Base-by-base conservation (phyloP, 176 grass and related monocot genomes). In the Carex myosuroides region DNA sequence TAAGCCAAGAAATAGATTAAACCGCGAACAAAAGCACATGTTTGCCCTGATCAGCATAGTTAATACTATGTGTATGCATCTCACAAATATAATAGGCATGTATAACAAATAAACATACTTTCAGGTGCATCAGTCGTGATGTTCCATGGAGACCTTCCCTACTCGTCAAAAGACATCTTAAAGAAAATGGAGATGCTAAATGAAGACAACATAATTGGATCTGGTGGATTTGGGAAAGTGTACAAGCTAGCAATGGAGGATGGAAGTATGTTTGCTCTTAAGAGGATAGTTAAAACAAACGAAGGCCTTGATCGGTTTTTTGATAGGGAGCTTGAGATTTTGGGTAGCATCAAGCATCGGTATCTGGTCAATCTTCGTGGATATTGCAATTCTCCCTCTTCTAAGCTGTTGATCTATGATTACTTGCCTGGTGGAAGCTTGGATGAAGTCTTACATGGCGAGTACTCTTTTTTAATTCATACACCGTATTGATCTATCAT, bases 191-290 rank as follows among this genome's bases (percentile, higher is more conserved):
- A 99, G 50, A 90, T 64, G 14, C 88, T 99, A 71, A 91, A 87
- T 84, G 93, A 95, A 72, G 86, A 89, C 87, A 88, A 86, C 80
- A 92, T 99, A 68, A 95, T 99, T 87, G 96, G 96, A 87, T 83
- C 80, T 77, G 96, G 96, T 24, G 96, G 96, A 64, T 99, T 99
- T 9, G 96, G 93, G 80, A 99, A 91, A 64, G 96, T 99, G 44
- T 99, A 99, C 86, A 99, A 92, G 89, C 91, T 99, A 37, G 82
- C 93, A 21, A 99, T 99, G 96, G 93, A 99, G 81, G 96, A 99
- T 46, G 96, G 93, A 5, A 99, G 88, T 16, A 48, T 92, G 32
- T 99, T 99, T 88, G 91, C 96, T 68, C 89, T 99, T 83, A 99
- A 99, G 87, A 91, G 96, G 86, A 99, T 99, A 86, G 87, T 99